Conservation (phyloP, 2,329 filamentous ascomycete genomes). For the Apiospora malaysiana region DNA sequence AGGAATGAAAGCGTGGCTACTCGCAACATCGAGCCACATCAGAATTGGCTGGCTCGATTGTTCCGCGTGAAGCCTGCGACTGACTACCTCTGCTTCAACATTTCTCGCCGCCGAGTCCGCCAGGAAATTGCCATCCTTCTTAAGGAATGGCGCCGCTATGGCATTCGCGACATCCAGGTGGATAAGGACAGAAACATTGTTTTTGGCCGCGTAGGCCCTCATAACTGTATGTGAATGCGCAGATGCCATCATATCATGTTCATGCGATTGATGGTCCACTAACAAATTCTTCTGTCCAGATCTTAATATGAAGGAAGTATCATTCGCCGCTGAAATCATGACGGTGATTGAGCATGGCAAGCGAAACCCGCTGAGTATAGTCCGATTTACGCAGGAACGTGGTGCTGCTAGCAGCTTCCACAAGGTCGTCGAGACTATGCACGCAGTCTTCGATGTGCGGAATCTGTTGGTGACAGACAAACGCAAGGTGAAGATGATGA, state of each 20-base stretch:
- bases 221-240: constrained; percentile 71
- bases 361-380: constrained; percentile 76
- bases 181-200: constrained; percentile 82
- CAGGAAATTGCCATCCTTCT: constrained; percentile 79
- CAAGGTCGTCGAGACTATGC: constrained; percentile 78
- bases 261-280: constrained; percentile 16
- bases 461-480: constrained; percentile 73
- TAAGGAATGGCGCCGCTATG: constrained; percentile 80
- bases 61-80: constrained; percentile 87
- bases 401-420: constrained; percentile 93
- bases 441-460: constrained; percentile 69
- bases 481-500: constrained; percentile 74
- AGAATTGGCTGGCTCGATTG: constrained; percentile 88
- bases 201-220: constrained; percentile 75
- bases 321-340: constrained; percentile 86
- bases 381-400: constrained; percentile 85
- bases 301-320: constrained; percentile 83
- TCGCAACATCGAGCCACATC: constrained; percentile 68
- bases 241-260: too few species aligned
- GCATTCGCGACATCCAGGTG: constrained; percentile 79
- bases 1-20: constrained; percentile 31
- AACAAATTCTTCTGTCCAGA: constrained; percentile 52
- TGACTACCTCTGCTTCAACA: constrained; percentile 75
- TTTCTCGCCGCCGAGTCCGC: constrained; percentile 74
- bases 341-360: constrained; percentile 86